Evolutionary conservation across 2,329 filamentous ascomycete genomes (phyloP).

Genomic region (Cladosporium colombiae): DNA sequence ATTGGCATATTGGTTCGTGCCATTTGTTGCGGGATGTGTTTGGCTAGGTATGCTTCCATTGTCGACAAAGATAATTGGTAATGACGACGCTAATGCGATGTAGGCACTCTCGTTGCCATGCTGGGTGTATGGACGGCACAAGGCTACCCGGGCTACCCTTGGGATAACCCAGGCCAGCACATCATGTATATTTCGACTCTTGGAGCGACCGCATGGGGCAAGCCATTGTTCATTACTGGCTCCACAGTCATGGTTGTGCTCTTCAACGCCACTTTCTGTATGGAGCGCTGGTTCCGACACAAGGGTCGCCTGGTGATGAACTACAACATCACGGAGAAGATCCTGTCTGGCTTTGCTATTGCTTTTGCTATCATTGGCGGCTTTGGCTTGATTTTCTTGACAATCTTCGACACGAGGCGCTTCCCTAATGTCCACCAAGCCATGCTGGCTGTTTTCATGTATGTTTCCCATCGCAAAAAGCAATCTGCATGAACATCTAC

Average conservation of each 20-base stretch:
- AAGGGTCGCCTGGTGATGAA: slow-evolving; percentile 76
- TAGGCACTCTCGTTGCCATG: slow-evolving; percentile 67
- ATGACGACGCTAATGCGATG: slow-evolving; percentile 18
- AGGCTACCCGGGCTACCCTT: slow-evolving; percentile 58
- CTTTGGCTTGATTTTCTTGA: slow-evolving; percentile 75
- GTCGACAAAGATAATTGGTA: background rate
- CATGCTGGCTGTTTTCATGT: slow-evolving; percentile 80
- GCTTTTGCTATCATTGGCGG: slow-evolving; percentile 73
- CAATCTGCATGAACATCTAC: background rate
- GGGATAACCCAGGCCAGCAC: slow-evolving; percentile 58
- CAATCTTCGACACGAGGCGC: slow-evolving; percentile 78
- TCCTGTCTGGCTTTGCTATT: slow-evolving; percentile 63
- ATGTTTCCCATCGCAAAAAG: slow-evolving; percentile 22
- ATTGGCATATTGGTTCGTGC: slow-evolving; percentile 62
- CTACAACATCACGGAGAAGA: slow-evolving; percentile 62
- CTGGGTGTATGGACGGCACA: slow-evolving; percentile 68
- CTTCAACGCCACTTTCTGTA: slow-evolving; percentile 76
- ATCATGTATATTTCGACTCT: slow-evolving; percentile 62
- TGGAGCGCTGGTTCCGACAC: slow-evolving; percentile 85
- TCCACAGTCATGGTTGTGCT: slow-evolving; percentile 71
- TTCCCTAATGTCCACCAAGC: slow-evolving; percentile 69
- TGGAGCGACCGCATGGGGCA: slow-evolving; percentile 59
- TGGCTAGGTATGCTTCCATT: slow-evolving; percentile 53
- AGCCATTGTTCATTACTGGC: slow-evolving; percentile 77
- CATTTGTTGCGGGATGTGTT: slow-evolving; percentile 63